Evolutionary conservation across 164 flowering plant genomes (phyloP).

Genomic region (Berberis thunbergii): DNA sequence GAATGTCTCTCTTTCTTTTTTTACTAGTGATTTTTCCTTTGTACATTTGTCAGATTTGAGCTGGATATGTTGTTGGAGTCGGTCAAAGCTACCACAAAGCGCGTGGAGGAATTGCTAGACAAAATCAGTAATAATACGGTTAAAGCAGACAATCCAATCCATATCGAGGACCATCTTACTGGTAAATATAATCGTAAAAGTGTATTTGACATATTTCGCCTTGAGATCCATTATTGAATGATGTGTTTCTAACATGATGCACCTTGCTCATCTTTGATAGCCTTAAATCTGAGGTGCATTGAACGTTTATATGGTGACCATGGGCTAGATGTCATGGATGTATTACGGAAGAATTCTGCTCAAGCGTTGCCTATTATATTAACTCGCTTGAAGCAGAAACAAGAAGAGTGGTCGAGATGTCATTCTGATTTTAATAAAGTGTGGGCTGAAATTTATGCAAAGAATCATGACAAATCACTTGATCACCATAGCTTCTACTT

Average conservation of each 20-base stretch:
- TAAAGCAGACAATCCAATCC: conserved; percentile 44
- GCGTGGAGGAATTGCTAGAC: conserved; percentile 75
- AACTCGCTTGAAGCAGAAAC: conserved; percentile 92
- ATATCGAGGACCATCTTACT: conserved; percentile 64
- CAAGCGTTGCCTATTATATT: conserved; percentile 86
- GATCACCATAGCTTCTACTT: conserved; percentile 98
- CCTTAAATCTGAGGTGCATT: conserved; percentile 79
- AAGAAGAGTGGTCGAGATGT: conserved; percentile 94
- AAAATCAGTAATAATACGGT: conserved; percentile 47
- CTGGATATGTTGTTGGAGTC: conserved; percentile 95
- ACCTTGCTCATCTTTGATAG: conserved; percentile 27
- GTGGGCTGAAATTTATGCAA: conserved; percentile 93
- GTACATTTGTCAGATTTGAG: conserved; percentile 60
- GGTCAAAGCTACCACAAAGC: conserved; percentile 64
- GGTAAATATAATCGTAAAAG: conserved; percentile 28
- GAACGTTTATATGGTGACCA: conserved; percentile 97
- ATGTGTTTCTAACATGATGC: not conserved
- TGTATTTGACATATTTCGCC: not conserved
- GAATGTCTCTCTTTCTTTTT: too few relatives aligned
- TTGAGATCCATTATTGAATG: not conserved
- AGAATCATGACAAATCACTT: conserved; percentile 93
- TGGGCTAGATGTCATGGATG: conserved; percentile 95
- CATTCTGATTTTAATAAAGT: conserved; percentile 89
- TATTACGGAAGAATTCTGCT: conserved; percentile 69
- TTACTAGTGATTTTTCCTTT: too few relatives aligned